Evolutionary conservation across 257 asterid genomes (phyloP), one percentile per base, ranked within the genome.

Genomic region (Solanum okadae): DNA sequence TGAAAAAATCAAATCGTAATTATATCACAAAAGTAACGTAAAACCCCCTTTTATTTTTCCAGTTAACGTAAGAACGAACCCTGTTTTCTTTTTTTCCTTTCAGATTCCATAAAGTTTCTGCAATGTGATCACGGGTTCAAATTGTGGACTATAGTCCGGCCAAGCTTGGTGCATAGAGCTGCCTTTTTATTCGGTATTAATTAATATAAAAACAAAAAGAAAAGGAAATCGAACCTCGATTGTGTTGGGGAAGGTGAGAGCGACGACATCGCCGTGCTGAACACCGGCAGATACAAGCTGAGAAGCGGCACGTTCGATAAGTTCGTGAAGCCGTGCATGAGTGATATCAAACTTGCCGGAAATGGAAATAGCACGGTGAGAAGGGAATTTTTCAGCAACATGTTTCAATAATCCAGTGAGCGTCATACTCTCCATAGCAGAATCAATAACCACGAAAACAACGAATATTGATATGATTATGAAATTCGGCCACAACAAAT

Each of bases 171-270:
- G 5, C 31, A 65, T 10, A 4, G 16, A n/a, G 0, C 22, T 61
- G 27, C 18, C 56, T 13, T 46, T 46, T 46, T 13, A 4, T 14
- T 15, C 10, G 2, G 1, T 52, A 52, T 52, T 6, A 16, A 52
- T 52, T 6, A 18, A 40, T 5, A 25, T 5, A 10, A 79, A 44
- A 44, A 79, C 29, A 79, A 78, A 79, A 35, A 37, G 18, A 70
- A 68, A 31, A 40, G 34, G 33, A 68, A 86, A 40, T 11, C 37
- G 8, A 87, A 96, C 99, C 98, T 97, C 99, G 27, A 95, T 93
- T 79, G 98, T 91, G 89, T 96, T 97, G 25, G 99, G 98, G 89
- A 97, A 97, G 61, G 99, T 96, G 46, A 97, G 98, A 70, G 98
- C 99, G 46, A 97, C 92, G 44, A 95, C 98, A 27, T 97, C 98